Evolutionary conservation across 2,329 filamentous ascomycete species (phyloP).

Genomic region (Pezicula radicicola): DNA sequence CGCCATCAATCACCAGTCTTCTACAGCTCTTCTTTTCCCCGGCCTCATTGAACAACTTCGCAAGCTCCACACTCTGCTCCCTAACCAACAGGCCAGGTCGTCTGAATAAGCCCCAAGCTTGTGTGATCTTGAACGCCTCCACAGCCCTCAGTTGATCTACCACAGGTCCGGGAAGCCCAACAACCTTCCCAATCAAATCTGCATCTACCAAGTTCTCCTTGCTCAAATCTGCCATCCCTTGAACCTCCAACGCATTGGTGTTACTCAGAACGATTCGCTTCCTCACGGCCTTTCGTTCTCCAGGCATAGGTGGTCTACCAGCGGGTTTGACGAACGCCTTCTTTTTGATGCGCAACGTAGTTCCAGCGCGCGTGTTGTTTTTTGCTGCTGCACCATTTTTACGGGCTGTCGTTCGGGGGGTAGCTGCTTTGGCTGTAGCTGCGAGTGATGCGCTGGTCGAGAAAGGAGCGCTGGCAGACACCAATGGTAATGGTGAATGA

Average conservation of each 20-base stretch:
- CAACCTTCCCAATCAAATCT: conserved; percentile 60
- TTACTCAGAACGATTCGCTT: conserved; percentile 93
- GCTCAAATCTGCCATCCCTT: conserved; percentile 61
- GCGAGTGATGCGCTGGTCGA: conserved; percentile 29
- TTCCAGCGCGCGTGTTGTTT: conserved; percentile 5
- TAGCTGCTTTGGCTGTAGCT: conserved; percentile 6
- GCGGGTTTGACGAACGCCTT: conserved; percentile 27
- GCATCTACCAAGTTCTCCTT: conserved; percentile 50
- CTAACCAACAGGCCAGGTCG: conserved; percentile 77
- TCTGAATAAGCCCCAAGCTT: conserved; percentile 85
- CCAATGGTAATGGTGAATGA: conserved; percentile 37
- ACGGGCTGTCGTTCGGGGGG: conserved; percentile 24
- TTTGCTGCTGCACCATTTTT: conserved; percentile 9
- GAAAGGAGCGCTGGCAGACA: conserved; percentile 31
- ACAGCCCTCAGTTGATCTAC: conserved; percentile 80
- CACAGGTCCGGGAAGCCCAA: conserved; percentile 64
- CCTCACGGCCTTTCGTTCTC: conserved; percentile 82
- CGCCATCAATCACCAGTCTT: conserved; percentile 69
- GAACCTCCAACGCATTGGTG: conserved; percentile 81
- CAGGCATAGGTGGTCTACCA: conserved; percentile 58
- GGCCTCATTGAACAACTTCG: conserved; percentile 57
- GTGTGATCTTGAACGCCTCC: conserved; percentile 87
- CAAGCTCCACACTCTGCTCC: conserved; percentile 71
- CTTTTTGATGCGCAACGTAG: conserved; percentile 41
- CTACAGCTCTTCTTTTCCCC: conserved; percentile 51